These are phyloP conservation scores for Pythium vanterpoolii DNA, from an alignment of 352 stramenopile species.

Conservation along the genomic window DNA sequence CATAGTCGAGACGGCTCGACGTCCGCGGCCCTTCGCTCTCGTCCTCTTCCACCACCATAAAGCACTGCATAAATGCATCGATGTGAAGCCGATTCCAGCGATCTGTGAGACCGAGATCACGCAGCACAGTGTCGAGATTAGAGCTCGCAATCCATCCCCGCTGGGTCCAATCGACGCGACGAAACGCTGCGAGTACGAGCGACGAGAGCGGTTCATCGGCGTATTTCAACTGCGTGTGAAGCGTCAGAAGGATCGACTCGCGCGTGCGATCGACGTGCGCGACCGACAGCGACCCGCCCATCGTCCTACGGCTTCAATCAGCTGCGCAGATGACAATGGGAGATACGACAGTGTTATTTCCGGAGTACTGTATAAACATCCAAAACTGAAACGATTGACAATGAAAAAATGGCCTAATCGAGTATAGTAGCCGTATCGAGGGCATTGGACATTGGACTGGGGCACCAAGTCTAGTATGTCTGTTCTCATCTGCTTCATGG, in stretches of 20 bases:
- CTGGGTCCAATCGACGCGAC: background rate
- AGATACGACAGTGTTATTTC: background rate
- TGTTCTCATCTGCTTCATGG: no score
- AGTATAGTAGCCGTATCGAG: no score
- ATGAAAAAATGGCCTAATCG: no score
- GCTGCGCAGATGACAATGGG: no score
- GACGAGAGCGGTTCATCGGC: background rate
- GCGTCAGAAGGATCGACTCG: conserved; percentile 13
- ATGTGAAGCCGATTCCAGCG: conserved; percentile 9
- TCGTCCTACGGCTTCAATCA: no score
- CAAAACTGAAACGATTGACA: no score
- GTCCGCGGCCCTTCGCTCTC: background rate
- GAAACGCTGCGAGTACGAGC: conserved; percentile 4
- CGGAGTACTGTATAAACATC: no score
- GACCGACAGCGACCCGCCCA: conserved; percentile 17
- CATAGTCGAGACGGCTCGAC: conserved; percentile 31
- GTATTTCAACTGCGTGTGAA: conserved; percentile 2
- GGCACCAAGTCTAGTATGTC: no score
- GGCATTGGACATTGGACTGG: no score
- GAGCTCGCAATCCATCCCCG: conserved; percentile 11
- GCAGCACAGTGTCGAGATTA: conserved; percentile 2
- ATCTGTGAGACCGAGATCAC: conserved; percentile 1
- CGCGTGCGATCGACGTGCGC: conserved; percentile 11
- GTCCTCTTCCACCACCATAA: conserved; percentile 2
- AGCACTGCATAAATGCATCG: conserved; percentile 9